phyloP scores from a whole-genome alignment of 306 rosid species.

The Quercus glauca region DNA sequence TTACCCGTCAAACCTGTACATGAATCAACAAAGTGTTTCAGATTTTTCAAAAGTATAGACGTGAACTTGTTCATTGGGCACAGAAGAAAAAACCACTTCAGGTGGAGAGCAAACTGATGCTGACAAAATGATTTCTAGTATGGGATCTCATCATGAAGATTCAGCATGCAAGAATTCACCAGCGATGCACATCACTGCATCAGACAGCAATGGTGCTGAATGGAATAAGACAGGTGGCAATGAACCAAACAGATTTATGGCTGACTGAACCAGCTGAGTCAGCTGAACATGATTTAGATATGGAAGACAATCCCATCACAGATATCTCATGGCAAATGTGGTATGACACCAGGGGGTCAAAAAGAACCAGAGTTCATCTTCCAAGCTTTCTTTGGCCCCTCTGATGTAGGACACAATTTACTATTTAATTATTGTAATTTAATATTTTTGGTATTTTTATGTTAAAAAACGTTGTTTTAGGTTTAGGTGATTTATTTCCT shows the following conservation, averaged over 20 bases:
- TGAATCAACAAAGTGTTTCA: slow-evolving; percentile 26
- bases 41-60: slow-evolving; percentile 30
- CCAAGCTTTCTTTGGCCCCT: slow-evolving; percentile 34
- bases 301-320: slow-evolving; percentile 30
- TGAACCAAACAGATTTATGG: slow-evolving; percentile 20
- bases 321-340: slow-evolving; percentile 29
- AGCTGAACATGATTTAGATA: slow-evolving; percentile 30
- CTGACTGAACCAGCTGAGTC: slow-evolving; percentile 34
- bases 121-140: slow-evolving; percentile 25
- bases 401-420: too few species aligned
- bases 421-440: too few species aligned
- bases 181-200: slow-evolving; percentile 17
- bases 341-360: slow-evolving; percentile 23
- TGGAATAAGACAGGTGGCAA: slow-evolving; percentile 32
- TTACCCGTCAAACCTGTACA: slow-evolving; percentile 21
- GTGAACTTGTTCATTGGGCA: slow-evolving; percentile 31
- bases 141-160: slow-evolving; percentile 29
- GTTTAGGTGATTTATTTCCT: too few species aligned
- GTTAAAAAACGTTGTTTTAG: too few species aligned
- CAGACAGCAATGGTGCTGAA: slow-evolving; percentile 39
- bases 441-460: too few species aligned
- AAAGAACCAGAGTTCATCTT: slow-evolving; percentile 34
- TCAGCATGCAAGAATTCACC: slow-evolving; percentile 36
- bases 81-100: slow-evolving; percentile 19
- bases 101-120: slow-evolving; percentile 28